Evolutionary conservation across 2,329 filamentous ascomycete genomes (phyloP).

Genomic region (Cladobotryum mycophilum): DNA sequence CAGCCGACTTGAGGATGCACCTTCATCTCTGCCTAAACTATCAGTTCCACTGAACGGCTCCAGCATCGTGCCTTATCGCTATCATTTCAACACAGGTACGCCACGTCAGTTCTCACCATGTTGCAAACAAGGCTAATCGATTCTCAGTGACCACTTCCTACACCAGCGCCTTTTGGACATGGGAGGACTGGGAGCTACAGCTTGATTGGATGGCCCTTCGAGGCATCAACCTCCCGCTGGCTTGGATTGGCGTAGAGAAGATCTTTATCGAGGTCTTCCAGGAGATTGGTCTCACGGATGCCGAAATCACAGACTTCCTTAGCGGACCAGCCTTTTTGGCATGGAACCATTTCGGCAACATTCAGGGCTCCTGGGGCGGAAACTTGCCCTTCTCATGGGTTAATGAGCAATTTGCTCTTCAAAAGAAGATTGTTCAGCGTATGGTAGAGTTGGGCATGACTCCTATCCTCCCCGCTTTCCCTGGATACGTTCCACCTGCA

Average conservation of each 20-base stretch:
- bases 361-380: slow-evolving; percentile 43
- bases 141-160: slow-evolving; percentile 43
- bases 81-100: slow-evolving; percentile 18
- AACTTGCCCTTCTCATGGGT: slow-evolving; percentile 39
- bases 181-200: slow-evolving; percentile 46
- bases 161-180: slow-evolving; percentile 43
- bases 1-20: slow-evolving; percentile 14
- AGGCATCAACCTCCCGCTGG: slow-evolving; percentile 43
- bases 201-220: slow-evolving; percentile 47
- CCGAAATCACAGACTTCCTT: slow-evolving; percentile 39
- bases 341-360: slow-evolving; percentile 49
- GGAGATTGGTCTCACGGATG: slow-evolving; percentile 37
- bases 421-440: slow-evolving; percentile 40
- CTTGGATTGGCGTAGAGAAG: slow-evolving; percentile 46
- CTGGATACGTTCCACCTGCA: slow-evolving; percentile 40
- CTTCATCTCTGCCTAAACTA: slow-evolving; percentile 11
- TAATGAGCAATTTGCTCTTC: slow-evolving; percentile 39
- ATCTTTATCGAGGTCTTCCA: slow-evolving; percentile 41
- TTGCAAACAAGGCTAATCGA: background rate
- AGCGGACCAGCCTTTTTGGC: slow-evolving; percentile 45
- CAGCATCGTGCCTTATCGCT: slow-evolving; percentile 14
- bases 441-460: slow-evolving; percentile 49
- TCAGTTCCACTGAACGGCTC: slow-evolving; percentile 6
- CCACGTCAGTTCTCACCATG: background rate
- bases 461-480: slow-evolving; percentile 43